Conservation (phyloP, 176 grass and related monocot species). For the Hordeum vulgare region MorexV3_pseudomolecules_assembly NC_058524.1:397490328-397490827, state of each 20-base stretch:
- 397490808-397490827: too few species aligned
- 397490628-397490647: constrained; percentile 20
- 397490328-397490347: constrained; percentile 46
- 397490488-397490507: constrained; percentile 30
- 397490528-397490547: background rate
- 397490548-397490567: background rate
- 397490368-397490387: constrained; percentile 45
- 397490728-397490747: background rate
- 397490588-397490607: constrained; percentile 13
- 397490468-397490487: constrained; percentile 41
- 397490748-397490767: background rate
- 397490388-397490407: constrained; percentile 61
- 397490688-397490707: constrained; percentile 11
- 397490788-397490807: too few species aligned
- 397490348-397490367: constrained; percentile 73
- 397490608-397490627: background rate
- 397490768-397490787: background rate
- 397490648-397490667: background rate
- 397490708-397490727: background rate
- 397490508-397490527: constrained; percentile 22
- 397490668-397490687: constrained; percentile 5
- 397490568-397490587: background rate
- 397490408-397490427: constrained; percentile 52
- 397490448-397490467: background rate
- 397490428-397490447: constrained; percentile 17